phyloP scores from a whole-genome alignment of 148 eudicot genomes.

The Fagopyrum tataricum region DNA sequence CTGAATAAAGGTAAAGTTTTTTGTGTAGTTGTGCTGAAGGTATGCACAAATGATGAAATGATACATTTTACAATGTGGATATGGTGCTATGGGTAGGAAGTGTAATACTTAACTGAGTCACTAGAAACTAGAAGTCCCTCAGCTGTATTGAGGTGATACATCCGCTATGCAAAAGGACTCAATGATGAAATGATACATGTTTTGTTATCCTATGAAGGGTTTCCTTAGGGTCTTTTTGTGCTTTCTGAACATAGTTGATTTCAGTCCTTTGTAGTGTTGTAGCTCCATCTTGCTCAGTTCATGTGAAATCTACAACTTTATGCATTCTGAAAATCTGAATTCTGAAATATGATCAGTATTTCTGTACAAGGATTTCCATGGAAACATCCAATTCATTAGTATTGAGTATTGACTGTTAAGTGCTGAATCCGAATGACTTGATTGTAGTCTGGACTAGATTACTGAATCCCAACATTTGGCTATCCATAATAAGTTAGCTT shows the following conservation, averaged over 20 bases:
- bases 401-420: neutral
- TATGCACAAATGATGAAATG: neutral
- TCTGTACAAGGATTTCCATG: neutral
- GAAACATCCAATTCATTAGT: neutral
- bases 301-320: neutral
- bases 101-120: neutral
- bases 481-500: neutral
- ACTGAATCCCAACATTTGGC: neutral
- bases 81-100: neutral
- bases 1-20: neutral
- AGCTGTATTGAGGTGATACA: neutral
- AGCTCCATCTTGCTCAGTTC: constrained; percentile 4
- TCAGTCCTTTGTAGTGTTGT: neutral
- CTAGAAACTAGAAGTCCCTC: neutral
- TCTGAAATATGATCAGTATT: neutral
- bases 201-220: neutral
- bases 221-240: neutral
- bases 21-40: neutral
- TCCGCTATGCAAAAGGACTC: neutral
- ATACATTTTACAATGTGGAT: neutral
- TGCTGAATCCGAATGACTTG: neutral
- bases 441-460: neutral
- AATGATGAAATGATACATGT: too few relatives aligned
- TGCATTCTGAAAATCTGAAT: neutral
- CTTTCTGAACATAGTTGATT: neutral